Evolutionary conservation across 1,139 yeast genomes (phyloP).

Genomic region (Blastobotrys illinoisensis): DNA sequence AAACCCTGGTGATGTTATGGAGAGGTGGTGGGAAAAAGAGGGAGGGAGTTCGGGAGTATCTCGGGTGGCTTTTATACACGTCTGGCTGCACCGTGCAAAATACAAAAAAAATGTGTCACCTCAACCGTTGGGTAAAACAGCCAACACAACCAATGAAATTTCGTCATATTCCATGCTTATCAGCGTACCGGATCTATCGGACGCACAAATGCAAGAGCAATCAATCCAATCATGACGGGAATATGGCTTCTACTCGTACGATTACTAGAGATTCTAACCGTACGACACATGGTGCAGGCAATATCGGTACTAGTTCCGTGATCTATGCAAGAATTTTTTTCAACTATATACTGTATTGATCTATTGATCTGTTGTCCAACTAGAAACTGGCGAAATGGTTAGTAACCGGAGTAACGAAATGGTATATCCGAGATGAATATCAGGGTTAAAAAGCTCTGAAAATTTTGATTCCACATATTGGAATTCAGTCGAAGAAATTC

Average conservation of each 20-base stretch:
- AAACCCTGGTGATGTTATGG: not conserved
- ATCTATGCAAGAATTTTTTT: too few relatives aligned
- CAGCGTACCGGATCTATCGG: not conserved
- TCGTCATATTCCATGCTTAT: not conserved
- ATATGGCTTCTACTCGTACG: not conserved
- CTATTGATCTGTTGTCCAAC: too few relatives aligned
- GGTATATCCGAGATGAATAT: slow-evolving; percentile 12
- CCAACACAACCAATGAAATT: not conserved
- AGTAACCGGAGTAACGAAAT: not conserved
- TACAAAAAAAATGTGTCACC: not conserved
- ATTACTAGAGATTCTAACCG: too few relatives aligned
- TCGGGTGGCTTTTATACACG: not conserved
- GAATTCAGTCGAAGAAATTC: slow-evolving; percentile 37
- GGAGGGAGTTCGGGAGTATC: not conserved
- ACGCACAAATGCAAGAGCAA: too few relatives aligned
- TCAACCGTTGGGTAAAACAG: not conserved
- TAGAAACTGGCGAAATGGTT: too few relatives aligned
- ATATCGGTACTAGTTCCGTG: too few relatives aligned
- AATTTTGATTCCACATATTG: slow-evolving; percentile 28
- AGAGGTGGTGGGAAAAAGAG: not conserved
- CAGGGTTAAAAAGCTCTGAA: slow-evolving; percentile 39
- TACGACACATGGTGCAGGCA: too few relatives aligned
- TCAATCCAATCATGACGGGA: too few relatives aligned
- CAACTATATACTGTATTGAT: not conserved
- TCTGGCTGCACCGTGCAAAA: not conserved